Conservation (phyloP, 176 grass and related monocot species). For the Phyllostachys edulis region DNA sequence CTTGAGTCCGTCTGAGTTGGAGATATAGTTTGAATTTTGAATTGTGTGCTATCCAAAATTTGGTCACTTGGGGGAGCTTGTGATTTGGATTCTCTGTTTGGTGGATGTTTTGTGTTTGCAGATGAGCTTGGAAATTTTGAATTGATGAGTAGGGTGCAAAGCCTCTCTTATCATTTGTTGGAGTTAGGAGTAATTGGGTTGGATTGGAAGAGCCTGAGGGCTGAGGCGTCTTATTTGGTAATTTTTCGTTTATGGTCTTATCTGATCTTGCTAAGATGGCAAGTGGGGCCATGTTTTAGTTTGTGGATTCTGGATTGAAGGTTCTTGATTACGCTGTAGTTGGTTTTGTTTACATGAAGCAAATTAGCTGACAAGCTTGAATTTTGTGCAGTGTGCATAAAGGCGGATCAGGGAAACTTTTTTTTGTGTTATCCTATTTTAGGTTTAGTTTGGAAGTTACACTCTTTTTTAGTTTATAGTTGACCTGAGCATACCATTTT, state of each 20-base stretch:
- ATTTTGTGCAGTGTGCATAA: constrained; percentile 13
- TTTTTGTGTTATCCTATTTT: not conserved
- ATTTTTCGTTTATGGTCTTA: not conserved
- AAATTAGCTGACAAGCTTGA: not conserved
- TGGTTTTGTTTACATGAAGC: not conserved
- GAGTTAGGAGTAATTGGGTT: not conserved
- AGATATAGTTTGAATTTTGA: constrained; percentile 22
- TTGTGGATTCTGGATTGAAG: constrained; percentile 8
- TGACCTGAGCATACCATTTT: constrained; percentile 10
- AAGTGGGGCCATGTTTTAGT: not conserved
- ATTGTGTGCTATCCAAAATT: not conserved
- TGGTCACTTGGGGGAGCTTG: constrained; percentile 9
- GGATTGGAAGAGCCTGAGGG: not conserved
- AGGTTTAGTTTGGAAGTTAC: not conserved
- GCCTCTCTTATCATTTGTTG: not conserved
- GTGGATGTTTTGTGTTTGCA: not conserved
- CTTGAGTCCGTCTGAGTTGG: not conserved
- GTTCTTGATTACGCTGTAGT: not conserved
- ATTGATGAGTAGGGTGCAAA: not conserved
- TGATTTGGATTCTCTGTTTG: not conserved
- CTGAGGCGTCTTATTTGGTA: constrained; percentile 7
- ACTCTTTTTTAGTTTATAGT: constrained; percentile 1
- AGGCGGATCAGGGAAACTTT: not conserved
- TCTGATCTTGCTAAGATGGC: not conserved
- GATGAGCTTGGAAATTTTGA: not conserved